Base-by-base conservation (phyloP, 1,284 basidiomycete species). In the Cutaneotrichosporon spelunceum region DNA sequence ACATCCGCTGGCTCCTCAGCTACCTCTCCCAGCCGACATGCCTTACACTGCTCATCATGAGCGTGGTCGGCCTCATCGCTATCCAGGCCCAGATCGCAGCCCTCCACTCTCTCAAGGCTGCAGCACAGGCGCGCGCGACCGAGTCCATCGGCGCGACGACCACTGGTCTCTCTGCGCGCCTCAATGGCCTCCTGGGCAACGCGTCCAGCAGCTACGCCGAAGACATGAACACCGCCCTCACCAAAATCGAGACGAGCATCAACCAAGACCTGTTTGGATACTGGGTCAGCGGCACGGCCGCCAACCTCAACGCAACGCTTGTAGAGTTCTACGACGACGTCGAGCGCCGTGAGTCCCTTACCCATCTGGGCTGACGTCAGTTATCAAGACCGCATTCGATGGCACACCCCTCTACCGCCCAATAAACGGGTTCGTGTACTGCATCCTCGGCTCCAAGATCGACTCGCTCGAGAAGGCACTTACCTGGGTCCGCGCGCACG, bases 241-340 rank as follows among this genome's bases (percentile, higher is more conserved):
- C 84, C 47, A 70, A 70, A 27, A 83, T 91, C 56, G 88, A 97
- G 77, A 81, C 81, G 39, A 84, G 85, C 13, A 86, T 98, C 76
- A 92, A 98, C 76, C 79, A 89, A 39, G 88, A 90, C 19, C 78
- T 97, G 49, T 95, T 98, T 65, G 89, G 90, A 19, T 60, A 61
- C 1, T 98, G 93, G 94, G 87, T 98, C 56, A 92, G 96, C 71
- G 84, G 83, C n/a, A 96, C 94, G 1, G 94, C 92, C 0, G 85
- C 85, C 5, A 88, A 88, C 7, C 85, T 99, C 66, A 99, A 99
- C 62, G 62, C 70, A 16, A 83, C 82, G 0, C 68, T 83, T 26
- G 81, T 79, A 29, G 75, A 79, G 39, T 83, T 84, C 59, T 81
- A 83, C 63, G 72, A 75, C 60, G 80, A 78, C 10, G 68, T 84